phyloP scores from a whole-genome alignment of 164 flowering plant genomes.

The Sextonia rubra region DNA sequence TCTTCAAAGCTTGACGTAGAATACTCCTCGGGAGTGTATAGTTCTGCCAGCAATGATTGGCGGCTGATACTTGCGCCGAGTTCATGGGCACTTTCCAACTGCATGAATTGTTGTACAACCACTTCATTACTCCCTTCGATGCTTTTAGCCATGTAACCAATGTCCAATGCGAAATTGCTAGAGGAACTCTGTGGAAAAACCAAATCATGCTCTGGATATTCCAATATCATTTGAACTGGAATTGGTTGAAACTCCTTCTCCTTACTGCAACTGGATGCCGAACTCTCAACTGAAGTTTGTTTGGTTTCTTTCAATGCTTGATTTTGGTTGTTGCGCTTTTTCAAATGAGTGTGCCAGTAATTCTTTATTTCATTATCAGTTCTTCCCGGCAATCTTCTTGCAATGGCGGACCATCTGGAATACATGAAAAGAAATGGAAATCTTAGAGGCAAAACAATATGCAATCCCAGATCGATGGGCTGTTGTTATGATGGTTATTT shows the following conservation, averaged over 20 bases:
- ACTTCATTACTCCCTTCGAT: neutral
- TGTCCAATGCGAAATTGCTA: neutral
- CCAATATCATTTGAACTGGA: neutral
- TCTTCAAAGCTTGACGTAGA: no score
- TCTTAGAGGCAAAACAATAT: no score
- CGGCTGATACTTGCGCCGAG: neutral
- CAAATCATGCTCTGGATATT: neutral
- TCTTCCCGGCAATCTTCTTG: conserved; percentile 50
- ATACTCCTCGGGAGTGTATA: no score
- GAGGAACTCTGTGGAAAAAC: neutral
- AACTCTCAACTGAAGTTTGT: neutral
- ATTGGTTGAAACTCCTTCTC: neutral
- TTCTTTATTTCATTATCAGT: conserved; percentile 62
- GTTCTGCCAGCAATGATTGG: neutral
- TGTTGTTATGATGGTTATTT: no score
- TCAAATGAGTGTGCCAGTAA: conserved; percentile 54
- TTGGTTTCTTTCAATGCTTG: neutral
- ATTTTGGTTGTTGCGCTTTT: conserved; percentile 28
- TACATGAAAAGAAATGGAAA: no score
- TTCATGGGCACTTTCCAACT: neutral
- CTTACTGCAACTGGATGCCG: neutral
- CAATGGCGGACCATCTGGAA: conserved; percentile 46
- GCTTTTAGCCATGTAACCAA: neutral
- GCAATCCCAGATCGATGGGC: no score
- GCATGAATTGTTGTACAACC: neutral